Evolutionary conservation across 2,329 filamentous ascomycete species (phyloP).

Genomic region (Emydomyces testavorans): DNA sequence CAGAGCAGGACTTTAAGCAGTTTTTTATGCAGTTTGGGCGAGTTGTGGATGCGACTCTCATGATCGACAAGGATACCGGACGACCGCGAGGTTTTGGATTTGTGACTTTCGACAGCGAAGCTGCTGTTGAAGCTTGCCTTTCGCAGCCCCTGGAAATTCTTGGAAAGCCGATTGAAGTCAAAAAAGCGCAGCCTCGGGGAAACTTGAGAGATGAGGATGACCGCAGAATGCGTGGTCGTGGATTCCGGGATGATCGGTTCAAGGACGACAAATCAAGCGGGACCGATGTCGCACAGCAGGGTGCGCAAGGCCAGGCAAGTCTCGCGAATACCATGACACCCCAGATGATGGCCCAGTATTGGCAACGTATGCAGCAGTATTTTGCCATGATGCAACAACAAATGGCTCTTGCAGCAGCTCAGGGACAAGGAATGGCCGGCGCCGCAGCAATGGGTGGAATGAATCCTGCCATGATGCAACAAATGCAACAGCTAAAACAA

Average conservation of each 20-base stretch:
- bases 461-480: constrained; percentile 63
- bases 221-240: constrained; percentile 42
- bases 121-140: constrained; percentile 84
- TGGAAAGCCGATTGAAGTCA: constrained; percentile 93
- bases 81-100: constrained; percentile 92
- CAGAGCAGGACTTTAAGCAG: constrained; percentile 87
- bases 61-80: constrained; percentile 99
- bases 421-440: constrained; percentile 46
- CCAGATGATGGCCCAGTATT: constrained; percentile 96
- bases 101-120: constrained; percentile 93
- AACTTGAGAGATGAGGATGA: constrained; percentile 89
- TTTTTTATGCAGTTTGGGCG: constrained; percentile 96
- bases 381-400: constrained; percentile 91
- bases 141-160: constrained; percentile 78
- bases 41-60: constrained; percentile 91
- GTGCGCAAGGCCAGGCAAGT: constrained; percentile 32
- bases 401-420: constrained; percentile 49
- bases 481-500: constrained; percentile 54
- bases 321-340: constrained; percentile 65
- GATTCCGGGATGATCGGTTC: constrained; percentile 32
- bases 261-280: constrained; percentile 31
- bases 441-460: constrained; percentile 54
- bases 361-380: constrained; percentile 97
- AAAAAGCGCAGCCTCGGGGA: constrained; percentile 89
- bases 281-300: constrained; percentile 36